Evolutionary conservation across 352 stramenopile species (phyloP), one percentile per base, ranked within the genome.

Genomic region (Phytopythium litorale): DNA sequence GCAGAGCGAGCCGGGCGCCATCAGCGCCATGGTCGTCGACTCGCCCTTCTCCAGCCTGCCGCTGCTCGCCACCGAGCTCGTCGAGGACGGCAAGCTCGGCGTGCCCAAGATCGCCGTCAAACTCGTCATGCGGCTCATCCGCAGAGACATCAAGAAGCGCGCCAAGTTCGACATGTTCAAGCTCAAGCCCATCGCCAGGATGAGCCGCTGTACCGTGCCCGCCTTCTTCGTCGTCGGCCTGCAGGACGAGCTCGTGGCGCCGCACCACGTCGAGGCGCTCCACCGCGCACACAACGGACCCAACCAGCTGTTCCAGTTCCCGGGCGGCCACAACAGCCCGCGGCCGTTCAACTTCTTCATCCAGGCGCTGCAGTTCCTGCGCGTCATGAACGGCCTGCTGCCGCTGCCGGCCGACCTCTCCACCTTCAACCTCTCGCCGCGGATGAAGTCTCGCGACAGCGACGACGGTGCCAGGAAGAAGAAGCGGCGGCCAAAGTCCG

Each of bases 81-180:
- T 95, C 2, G 82, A 91, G 56, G 86, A 92, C 55, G 86, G 84
- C 5, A 95, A 93, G 53, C 70, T 95, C 3, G 78, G 81, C 6
- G 86, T 95, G 8, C 84, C 86, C 15, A 89, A 89, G 66, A 84
- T 95, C 43, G 82, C 83, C 0, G 86, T 95, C 11, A 85, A 86
- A 33, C 67, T 93, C n/a, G 82, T 95, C 7, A 89, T 95, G 84
- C 65, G 81, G 30, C 65, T 95, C 18, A 87, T 95, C 52, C 80
- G 84, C 51, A 67, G 79, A 1, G 82, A 93, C 64, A 91, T 95
- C 48, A 91, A 89, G 63, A 78, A 79, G 6, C 68, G 86, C 53
- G 86, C 86, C 45, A 91, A 92, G 62, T 95, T 95, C 65, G 86
- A 95, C 62, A 91, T 93, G 79, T 93, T 91, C 64, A 91, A 95